These are phyloP conservation scores for Hypoxylon sp. DNA, from an alignment of 2,329 filamentous ascomycete genomes.

Conservation along the genomic window DNA sequence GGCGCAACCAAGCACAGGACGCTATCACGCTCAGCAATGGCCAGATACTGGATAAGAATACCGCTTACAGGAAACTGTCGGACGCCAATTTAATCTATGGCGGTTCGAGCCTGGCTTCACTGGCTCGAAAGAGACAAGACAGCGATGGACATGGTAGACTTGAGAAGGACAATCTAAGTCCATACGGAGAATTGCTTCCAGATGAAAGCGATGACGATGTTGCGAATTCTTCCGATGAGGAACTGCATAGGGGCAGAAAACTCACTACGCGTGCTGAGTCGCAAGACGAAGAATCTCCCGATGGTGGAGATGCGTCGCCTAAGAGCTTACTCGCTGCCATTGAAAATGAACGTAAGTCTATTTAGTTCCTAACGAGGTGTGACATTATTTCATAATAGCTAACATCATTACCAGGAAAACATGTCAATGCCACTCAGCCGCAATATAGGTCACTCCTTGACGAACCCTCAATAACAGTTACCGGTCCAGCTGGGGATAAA, in stretches of 20 bases:
- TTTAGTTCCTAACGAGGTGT: conserved; percentile 60
- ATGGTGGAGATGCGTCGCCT: conserved; percentile 54
- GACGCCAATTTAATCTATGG: conserved; percentile 78
- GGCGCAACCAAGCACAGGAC: conserved; percentile 53
- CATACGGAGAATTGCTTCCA: conserved; percentile 75
- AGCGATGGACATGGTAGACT: conserved; percentile 68
- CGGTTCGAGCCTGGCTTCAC: conserved; percentile 72
- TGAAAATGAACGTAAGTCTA: conserved; percentile 83
- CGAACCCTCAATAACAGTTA: conserved; percentile 77
- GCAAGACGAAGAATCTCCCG: conserved; percentile 56
- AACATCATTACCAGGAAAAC: conserved; percentile 61
- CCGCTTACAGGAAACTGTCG: conserved; percentile 78
- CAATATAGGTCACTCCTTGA: conserved; percentile 75
- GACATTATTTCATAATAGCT: conserved; percentile 44
- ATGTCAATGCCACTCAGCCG: conserved; percentile 67
- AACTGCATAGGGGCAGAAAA: conserved; percentile 74
- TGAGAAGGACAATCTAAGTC: conserved; percentile 76
- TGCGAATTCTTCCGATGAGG: conserved; percentile 73
- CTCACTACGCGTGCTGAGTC: conserved; percentile 65
- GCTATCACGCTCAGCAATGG: conserved; percentile 72
- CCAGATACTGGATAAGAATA: conserved; percentile 75
- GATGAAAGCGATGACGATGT: conserved; percentile 77
- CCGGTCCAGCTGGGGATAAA: conserved; percentile 73
- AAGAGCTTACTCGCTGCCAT: conserved; percentile 78
- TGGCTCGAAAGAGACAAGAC: conserved; percentile 70